Base-by-base conservation (phyloP, 2,329 filamentous ascomycete genomes). In the Colletotrichum brevisporum region DNA sequence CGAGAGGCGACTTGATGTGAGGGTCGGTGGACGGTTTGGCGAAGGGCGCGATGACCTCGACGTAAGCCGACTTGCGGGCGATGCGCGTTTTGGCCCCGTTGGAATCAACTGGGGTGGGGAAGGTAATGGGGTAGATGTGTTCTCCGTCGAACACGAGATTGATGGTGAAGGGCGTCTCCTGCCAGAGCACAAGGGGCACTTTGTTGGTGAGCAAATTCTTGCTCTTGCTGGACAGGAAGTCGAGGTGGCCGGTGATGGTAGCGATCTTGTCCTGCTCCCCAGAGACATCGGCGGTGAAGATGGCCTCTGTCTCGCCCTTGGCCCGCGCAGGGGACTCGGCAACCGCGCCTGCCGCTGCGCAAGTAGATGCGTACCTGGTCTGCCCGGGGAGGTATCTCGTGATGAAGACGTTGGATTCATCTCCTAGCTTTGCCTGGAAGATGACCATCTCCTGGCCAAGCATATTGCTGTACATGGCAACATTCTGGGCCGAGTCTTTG, bases 21-120 rank as follows among this genome's bases (percentile, higher is more conserved):
- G 62, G 62, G 2, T 60, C 51, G 18, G 31, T 61, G 5, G 61
- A 15, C 5, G 80, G 77, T 8, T 76, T 70, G 0, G 78, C 77
- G 2, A 81, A 27, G 6, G 73, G 74, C 4, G 79, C 83, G 43
- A 83, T 75, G 31, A 86, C 73, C 67, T 86, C 84, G 36, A 86
- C 72, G 69, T 84, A 86, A 10, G 75, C 75, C 2, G 83, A 83
- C 24, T 75, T 83, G 39, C 84, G 80, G 43, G 82, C 83, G 26
- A 86, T 76, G 13, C 82, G 81, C 2, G 77, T 82, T 66, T 75
- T 81, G 71, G 76, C 77, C 9, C 73, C 75, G 4, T 77, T 75
- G 15, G 77, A 76, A 15, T 74, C 73, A 10, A 86, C 74, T 0
- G 84, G 83, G 0, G 78, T 61, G 0, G 83, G 82, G 60, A 83